Evolutionary conservation across 2,329 filamentous ascomycete genomes (phyloP).

Genomic region (Cytospora schulzeri): DNA sequence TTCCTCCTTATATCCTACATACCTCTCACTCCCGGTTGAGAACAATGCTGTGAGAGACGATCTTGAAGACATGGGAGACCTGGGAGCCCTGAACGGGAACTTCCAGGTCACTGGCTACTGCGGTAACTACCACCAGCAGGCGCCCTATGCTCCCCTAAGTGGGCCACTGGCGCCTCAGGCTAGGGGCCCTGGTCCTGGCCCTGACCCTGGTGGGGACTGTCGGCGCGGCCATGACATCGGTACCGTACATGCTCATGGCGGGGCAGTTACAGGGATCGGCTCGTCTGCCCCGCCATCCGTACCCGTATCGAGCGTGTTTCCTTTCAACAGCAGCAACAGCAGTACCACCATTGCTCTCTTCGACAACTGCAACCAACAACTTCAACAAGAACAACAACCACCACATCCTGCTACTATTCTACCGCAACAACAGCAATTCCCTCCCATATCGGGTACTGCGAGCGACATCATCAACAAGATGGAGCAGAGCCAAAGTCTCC

Average conservation of each 20-base stretch:
- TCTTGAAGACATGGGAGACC: constrained; percentile 23
- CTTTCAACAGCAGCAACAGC: constrained; percentile 17
- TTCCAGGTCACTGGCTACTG: constrained; percentile 27
- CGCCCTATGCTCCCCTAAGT: constrained; percentile 12
- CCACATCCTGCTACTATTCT: constrained; percentile 21
- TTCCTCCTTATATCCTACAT: constrained; percentile 36
- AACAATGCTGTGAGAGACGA: constrained; percentile 46
- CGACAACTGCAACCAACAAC: constrained; percentile 22
- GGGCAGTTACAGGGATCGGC: constrained; percentile 17
- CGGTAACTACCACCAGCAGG: constrained; percentile 32
- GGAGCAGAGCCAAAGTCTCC: constrained; percentile 37
- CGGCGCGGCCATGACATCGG: neutral
- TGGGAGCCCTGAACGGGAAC: neutral
- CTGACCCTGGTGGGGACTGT: constrained; percentile 1
- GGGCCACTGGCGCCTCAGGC: constrained; percentile 13
- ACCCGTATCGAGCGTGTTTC: constrained; percentile 3
- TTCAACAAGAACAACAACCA: constrained; percentile 30
- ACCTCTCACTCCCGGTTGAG: constrained; percentile 33
- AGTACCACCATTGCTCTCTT: constrained; percentile 10
- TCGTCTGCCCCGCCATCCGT: constrained; percentile 19
- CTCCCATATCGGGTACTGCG: constrained; percentile 7
- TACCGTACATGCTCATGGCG: constrained; percentile 6
- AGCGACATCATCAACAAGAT: constrained; percentile 38
- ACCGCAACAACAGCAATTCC: constrained; percentile 5
- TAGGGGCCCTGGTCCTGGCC: constrained; percentile 11